These are phyloP conservation scores for Clathrospora elynae DNA, from an alignment of 2,329 filamentous ascomycete species.

Conservation along the genomic window DNA sequence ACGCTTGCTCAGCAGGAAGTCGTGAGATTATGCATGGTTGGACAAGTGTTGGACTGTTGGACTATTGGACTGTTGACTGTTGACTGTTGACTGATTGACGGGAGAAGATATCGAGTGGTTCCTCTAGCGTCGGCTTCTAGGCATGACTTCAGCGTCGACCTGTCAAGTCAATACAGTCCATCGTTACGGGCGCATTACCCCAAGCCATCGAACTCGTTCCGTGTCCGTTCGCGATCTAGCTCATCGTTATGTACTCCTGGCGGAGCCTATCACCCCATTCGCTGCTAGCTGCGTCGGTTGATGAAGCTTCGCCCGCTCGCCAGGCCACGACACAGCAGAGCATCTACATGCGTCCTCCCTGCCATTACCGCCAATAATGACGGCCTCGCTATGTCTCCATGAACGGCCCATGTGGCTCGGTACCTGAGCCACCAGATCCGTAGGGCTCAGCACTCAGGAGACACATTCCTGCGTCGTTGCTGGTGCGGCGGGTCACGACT, in stretches of 20 bases:
- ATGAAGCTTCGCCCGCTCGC: constrained; percentile 33
- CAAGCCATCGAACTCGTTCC: constrained; percentile 29
- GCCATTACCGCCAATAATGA: constrained; percentile 43
- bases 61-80: no score
- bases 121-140: constrained; percentile 26
- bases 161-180: constrained; percentile 25
- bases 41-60: constrained; percentile 2
- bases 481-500: constrained; percentile 39
- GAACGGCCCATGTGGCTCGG: constrained; percentile 37
- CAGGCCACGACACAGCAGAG: constrained; percentile 27
- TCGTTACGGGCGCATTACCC: constrained; percentile 28
- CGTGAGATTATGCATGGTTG: constrained; percentile 14
- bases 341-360: constrained; percentile 36
- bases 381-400: constrained; percentile 37
- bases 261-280: constrained; percentile 28
- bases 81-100: constrained; percentile 20
- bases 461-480: constrained; percentile 37
- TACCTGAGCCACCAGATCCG: constrained; percentile 37
- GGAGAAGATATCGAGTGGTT: constrained; percentile 11
- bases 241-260: constrained; percentile 27
- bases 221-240: constrained; percentile 36
- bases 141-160: constrained; percentile 20
- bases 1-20: constrained; percentile 23
- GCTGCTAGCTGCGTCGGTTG: constrained; percentile 23
- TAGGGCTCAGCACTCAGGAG: constrained; percentile 34